phyloP scores from a whole-genome alignment of 805 yeast species.

The Yamadazyma kitorensis region DNA sequence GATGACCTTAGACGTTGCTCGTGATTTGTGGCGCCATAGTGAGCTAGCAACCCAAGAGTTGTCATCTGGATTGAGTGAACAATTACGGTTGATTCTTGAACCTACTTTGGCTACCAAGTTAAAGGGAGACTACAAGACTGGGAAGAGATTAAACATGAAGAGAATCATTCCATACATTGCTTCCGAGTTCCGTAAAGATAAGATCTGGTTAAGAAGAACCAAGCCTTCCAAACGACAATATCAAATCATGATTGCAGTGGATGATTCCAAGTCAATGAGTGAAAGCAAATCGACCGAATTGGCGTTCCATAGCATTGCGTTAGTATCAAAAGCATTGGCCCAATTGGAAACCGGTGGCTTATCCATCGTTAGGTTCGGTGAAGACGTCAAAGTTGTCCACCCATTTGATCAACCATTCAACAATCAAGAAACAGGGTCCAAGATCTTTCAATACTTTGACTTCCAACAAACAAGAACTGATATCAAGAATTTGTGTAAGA shows the following conservation, averaged over 20 bases:
- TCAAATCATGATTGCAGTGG: slow-evolving; percentile 96
- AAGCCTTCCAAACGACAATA: slow-evolving; percentile 97
- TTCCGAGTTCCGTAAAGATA: slow-evolving; percentile 93
- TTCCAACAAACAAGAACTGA: slow-evolving; percentile 89
- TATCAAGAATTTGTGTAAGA: slow-evolving; percentile 66
- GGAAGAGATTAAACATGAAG: slow-evolving; percentile 96
- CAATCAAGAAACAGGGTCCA: slow-evolving; percentile 72
- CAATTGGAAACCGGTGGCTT: slow-evolving; percentile 94
- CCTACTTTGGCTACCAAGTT: slow-evolving; percentile 96
- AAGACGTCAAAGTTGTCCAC: slow-evolving; percentile 77
- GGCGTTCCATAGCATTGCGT: slow-evolving; percentile 91
- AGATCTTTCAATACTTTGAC: slow-evolving; percentile 81
- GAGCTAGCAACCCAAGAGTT: slow-evolving; percentile 85
- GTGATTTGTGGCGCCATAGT: slow-evolving; percentile 77
- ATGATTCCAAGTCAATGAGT: slow-evolving; percentile 96
- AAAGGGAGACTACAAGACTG: slow-evolving; percentile 94
- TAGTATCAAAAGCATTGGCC: slow-evolving; percentile 90
- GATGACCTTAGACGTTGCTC: slow-evolving; percentile 60
- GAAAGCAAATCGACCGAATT: slow-evolving; percentile 86
- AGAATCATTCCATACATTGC: slow-evolving; percentile 97
- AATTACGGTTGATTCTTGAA: slow-evolving; percentile 84
- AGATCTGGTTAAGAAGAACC: slow-evolving; percentile 96
- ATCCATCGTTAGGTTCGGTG: slow-evolving; percentile 89
- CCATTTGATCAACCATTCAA: slow-evolving; percentile 85
- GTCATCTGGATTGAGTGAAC: slow-evolving; percentile 87